Conservation (phyloP, 139 green algal genomes). For the Closterium sp. region DNA sequence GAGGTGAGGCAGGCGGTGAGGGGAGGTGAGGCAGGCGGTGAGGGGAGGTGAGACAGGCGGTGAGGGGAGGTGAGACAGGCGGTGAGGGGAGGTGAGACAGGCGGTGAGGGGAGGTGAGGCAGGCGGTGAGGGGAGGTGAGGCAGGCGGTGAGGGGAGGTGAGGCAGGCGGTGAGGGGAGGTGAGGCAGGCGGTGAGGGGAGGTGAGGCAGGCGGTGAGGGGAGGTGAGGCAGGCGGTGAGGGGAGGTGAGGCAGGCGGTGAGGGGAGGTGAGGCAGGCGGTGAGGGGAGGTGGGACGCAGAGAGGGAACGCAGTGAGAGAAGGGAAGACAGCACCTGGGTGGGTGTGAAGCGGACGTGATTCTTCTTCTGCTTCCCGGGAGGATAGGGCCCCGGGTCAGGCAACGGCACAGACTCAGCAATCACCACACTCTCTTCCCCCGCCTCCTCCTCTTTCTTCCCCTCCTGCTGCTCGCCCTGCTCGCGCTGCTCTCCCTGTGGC, state of each 20-base stretch:
- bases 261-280: no score
- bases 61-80: no score
- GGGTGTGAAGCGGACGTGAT: constrained; percentile 91
- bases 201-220: not conserved
- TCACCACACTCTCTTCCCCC: constrained; percentile 4
- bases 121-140: not conserved
- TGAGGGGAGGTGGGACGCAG: not conserved
- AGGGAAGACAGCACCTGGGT: constrained; percentile 61
- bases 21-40: no score
- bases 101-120: no score
- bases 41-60: no score
- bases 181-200: not conserved
- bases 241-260: no score
- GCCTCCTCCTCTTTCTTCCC: not conserved
- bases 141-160: no score
- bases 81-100: not conserved
- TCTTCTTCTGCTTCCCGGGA: constrained; percentile 73
- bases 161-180: no score
- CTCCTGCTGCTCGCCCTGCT: not conserved
- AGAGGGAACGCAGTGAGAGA: not conserved
- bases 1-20: no score
- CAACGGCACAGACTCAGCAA: constrained; percentile 71
- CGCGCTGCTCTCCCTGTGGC: not conserved
- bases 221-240: no score
- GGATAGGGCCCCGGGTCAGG: constrained; percentile 86